Conservation (phyloP, 345 rosid genomes). For the Syzygium oleosum region DNA sequence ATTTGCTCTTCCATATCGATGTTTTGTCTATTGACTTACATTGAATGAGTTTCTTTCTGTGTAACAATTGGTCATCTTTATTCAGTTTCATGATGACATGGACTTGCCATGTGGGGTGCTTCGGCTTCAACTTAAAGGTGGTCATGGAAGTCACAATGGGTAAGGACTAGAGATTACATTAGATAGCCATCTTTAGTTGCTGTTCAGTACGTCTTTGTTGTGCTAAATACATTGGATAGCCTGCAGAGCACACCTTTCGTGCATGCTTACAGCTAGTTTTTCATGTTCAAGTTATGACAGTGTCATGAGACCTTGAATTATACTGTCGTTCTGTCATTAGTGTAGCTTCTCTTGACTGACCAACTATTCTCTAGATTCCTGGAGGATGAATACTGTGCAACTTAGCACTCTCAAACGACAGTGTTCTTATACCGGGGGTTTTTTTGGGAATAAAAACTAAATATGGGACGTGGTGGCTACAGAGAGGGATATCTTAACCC, state of each 20-base stretch:
- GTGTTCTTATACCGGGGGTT: neutral
- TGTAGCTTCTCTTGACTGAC: neutral
- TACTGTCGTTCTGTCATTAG: neutral
- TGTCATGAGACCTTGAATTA: neutral
- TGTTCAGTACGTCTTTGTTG: neutral
- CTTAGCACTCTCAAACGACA: neutral
- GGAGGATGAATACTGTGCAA: neutral
- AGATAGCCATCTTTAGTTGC: neutral
- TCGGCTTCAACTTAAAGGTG: conserved; percentile 79
- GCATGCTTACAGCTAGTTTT: neutral
- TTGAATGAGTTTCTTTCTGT: neutral
- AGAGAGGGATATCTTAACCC: neutral
- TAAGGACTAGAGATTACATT: conserved; percentile 10
- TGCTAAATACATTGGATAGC: neutral
- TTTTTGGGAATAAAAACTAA: neutral
- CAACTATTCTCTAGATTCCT: neutral
- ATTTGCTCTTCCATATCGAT: conserved; percentile 5
- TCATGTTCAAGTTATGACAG: neutral
- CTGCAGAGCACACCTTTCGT: neutral
- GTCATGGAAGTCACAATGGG: conserved; percentile 88
- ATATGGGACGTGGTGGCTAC: neutral
- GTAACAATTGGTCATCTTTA: neutral
- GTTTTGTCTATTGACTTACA: neutral
- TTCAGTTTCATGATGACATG: conserved; percentile 80
- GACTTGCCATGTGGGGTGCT: conserved; percentile 87